phyloP scores from a whole-genome alignment of 306 rosid genomes.

The Lathyrus sativus region DNA sequence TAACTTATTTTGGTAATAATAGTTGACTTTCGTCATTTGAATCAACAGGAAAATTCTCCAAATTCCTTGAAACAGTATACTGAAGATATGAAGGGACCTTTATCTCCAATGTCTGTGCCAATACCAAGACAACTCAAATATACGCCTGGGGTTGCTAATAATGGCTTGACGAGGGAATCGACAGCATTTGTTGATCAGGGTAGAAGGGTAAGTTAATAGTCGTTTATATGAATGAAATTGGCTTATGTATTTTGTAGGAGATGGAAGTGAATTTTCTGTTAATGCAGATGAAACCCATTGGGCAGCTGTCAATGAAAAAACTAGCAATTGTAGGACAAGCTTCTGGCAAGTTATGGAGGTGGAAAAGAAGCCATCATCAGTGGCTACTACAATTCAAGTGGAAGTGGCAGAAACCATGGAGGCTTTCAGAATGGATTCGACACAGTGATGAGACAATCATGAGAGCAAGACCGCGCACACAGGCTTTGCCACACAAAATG shows the following conservation, averaged over 20 bases:
- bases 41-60: constrained; percentile 67
- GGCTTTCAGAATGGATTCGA: constrained; percentile 92
- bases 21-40: constrained; percentile 40
- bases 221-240: constrained; percentile 29
- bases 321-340: constrained; percentile 76
- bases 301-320: constrained; percentile 86
- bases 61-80: constrained; percentile 62
- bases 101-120: constrained; percentile 81
- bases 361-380: constrained; percentile 99
- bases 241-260: constrained; percentile 29
- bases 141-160: constrained; percentile 88
- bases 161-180: constrained; percentile 65
- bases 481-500: constrained; percentile 55
- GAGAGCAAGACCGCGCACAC: constrained; percentile 80
- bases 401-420: constrained; percentile 99
- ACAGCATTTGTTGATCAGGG: constrained; percentile 67
- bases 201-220: constrained; percentile 59
- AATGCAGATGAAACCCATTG: constrained; percentile 83
- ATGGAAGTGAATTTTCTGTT: constrained; percentile 40
- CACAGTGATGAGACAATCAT: constrained; percentile 91
- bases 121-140: constrained; percentile 85
- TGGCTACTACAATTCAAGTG: constrained; percentile 96
- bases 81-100: constrained; percentile 68
- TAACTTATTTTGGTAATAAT: constrained; percentile 12
- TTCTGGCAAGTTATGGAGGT: constrained; percentile 95